These are phyloP conservation scores for Pezicula radicicola DNA, from an alignment of 2,329 filamentous ascomycete genomes.

Conservation along the genomic window DNA sequence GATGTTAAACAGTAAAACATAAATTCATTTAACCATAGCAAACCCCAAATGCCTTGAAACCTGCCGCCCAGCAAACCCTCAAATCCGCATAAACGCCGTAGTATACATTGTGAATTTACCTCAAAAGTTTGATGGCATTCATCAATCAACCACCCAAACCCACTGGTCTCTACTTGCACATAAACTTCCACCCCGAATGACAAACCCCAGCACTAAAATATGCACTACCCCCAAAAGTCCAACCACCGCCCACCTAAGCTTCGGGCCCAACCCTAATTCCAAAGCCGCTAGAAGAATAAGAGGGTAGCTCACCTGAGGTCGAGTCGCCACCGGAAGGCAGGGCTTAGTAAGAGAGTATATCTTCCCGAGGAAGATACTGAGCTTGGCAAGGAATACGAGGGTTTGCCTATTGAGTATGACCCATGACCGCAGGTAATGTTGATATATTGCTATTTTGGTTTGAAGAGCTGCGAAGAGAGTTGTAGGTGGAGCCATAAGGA, in stretches of 20 bases:
- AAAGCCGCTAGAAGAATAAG: slow-evolving; percentile 66
- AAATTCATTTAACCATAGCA: too few species aligned
- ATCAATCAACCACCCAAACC: slow-evolving; percentile 4
- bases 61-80: too few species aligned
- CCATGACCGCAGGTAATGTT: slow-evolving; percentile 33
- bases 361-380: slow-evolving; percentile 67
- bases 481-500: slow-evolving; percentile 37
- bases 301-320: slow-evolving; percentile 61
- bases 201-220: slow-evolving; percentile 36
- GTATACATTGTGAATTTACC: too few species aligned
- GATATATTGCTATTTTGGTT: slow-evolving; percentile 21
- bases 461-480: slow-evolving; percentile 28
- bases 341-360: slow-evolving; percentile 60
- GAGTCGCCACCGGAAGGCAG: slow-evolving; percentile 71
- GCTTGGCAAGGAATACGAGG: slow-evolving; percentile 42
- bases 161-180: slow-evolving; percentile 19
- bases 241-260: slow-evolving; percentile 34
- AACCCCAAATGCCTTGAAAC: too few species aligned
- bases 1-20: too few species aligned
- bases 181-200: slow-evolving; percentile 33
- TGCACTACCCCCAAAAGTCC: slow-evolving; percentile 43
- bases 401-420: slow-evolving; percentile 26
- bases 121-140: not conserved
- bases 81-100: too few species aligned
- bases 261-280: slow-evolving; percentile 49